Base-by-base conservation (phyloP, 2,329 filamentous ascomycete species). In the Huntiella omanensis region DNA sequence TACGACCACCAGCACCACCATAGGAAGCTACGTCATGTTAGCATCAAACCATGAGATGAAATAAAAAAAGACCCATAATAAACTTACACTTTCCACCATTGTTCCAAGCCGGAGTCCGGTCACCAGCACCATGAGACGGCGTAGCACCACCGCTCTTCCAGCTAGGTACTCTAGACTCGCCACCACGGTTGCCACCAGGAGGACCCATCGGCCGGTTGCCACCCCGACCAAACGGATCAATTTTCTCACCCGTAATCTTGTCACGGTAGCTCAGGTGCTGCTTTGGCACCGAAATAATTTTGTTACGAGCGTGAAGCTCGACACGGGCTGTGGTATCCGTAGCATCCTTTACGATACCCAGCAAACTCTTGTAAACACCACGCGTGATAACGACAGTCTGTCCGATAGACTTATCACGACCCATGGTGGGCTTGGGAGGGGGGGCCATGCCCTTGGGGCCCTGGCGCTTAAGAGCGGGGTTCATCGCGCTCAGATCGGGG, bases 341-440 rank as follows among this genome's bases (percentile, higher is more conserved):
- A 1, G 88, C 82, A 58, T 96, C 88, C 59, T 94, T 95, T 55
- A 98, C 87, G 53, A 95, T 93, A 55, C 91, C 91, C 37, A 96
- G 68, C 38, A 95, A 70, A 48, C 88, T 88, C 64, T 98, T 98
- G 67, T 88, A 86, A 16, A 81, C 77, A 22, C 91, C 91, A 58
- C 80, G 85, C 48, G 79, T 76, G 56, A 96, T 82, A 44, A 80
- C 84, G 39, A 96, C 86, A 0, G 86, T 95, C 64, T 94, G 88
- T 38, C 87, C 87, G 52, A 96, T 77, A 22, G 91, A 70, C 47
- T 77, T 76, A 60, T 98, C 91, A 35, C 86, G 76, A 16, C 81
- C 77, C 55, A 85, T 85, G 4, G 17, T 43, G 45, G 77, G 74
- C 59, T 80, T 81, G 36, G 82, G 82, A 39, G 86, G 86, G 11